phyloP scores from a whole-genome alignment of 768 basidiomycete genomes.

The Pulveroboletus ravenelii region DNA sequence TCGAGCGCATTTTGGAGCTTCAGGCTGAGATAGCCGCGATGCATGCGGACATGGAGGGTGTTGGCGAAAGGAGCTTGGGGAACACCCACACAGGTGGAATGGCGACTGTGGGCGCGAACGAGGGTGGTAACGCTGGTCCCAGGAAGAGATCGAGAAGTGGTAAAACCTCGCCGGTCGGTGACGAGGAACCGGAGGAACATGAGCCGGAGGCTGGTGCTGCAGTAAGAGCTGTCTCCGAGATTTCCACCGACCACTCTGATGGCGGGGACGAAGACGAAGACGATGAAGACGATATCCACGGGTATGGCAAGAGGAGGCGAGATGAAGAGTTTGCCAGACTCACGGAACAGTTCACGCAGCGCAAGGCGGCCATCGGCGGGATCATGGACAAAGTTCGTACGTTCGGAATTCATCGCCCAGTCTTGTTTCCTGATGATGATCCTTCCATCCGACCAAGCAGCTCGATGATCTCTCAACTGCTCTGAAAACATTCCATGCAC shows the following conservation, averaged over 20 bases:
- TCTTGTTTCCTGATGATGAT: not conserved
- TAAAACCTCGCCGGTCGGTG: slow-evolving; percentile 32
- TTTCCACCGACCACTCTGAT: slow-evolving; percentile 29
- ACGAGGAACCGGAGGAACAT: slow-evolving; percentile 22
- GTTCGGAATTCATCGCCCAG: not conserved
- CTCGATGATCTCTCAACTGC: slow-evolving; percentile 31
- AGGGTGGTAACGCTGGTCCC: slow-evolving; percentile 13
- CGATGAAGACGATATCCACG: slow-evolving; percentile 45
- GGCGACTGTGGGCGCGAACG: slow-evolving; percentile 1
- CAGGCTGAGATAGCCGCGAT: slow-evolving; percentile 68
- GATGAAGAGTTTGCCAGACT: slow-evolving; percentile 68
- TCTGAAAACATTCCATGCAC: slow-evolving; percentile 41
- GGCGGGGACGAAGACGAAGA: slow-evolving; percentile 33
- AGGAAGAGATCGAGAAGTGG: slow-evolving; percentile 29
- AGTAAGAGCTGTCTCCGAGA: slow-evolving; percentile 19
- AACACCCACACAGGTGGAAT: slow-evolving; percentile 2
- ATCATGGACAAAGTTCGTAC: slow-evolving; percentile 67
- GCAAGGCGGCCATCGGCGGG: slow-evolving; percentile 61
- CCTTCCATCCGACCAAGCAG: slow-evolving; percentile 5
- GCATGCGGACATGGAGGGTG: slow-evolving; percentile 73
- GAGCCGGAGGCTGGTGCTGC: slow-evolving; percentile 5
- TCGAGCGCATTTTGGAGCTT: slow-evolving; percentile 64
- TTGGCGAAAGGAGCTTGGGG: slow-evolving; percentile 24
- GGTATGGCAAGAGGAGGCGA: slow-evolving; percentile 48
- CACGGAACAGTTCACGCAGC: slow-evolving; percentile 62